A percentile compares a stretch with the other conserved stretches of the same genome.
Conservation (phyloP, 208 protist species). For the Trypanosoma avium region DNA sequence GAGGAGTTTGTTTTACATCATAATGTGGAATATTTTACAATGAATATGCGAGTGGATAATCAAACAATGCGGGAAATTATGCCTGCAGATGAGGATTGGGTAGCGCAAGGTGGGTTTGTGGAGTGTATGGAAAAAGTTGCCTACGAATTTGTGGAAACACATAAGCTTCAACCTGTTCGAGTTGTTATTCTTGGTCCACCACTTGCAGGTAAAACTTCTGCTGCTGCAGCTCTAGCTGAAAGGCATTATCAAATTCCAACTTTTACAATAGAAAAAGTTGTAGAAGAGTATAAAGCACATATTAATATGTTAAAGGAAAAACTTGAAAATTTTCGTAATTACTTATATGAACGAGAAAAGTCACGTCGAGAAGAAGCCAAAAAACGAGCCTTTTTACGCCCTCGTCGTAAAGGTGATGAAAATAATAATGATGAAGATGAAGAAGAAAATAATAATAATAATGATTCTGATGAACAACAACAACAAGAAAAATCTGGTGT, state of each 20-base stretch:
- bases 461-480: constrained; percentile 1
- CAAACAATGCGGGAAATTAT: constrained; percentile 73
- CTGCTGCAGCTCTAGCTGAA: constrained; percentile 46
- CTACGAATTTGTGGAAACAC: constrained; percentile 71
- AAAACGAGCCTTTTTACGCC: constrained; percentile 46
- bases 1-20: constrained; percentile 69
- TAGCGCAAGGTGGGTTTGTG: constrained; percentile 73
- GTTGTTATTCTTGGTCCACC: constrained; percentile 89
- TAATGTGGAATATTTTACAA: constrained; percentile 84
- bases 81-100: constrained; percentile 66
- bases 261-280: constrained; percentile 59
- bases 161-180: constrained; percentile 74
- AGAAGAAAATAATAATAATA: constrained; percentile 15
- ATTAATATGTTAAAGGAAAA: constrained; percentile 34
- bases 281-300: constrained; percentile 63
- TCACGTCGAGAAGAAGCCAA: constrained; percentile 52
- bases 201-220: constrained; percentile 81
- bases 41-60: constrained; percentile 82
- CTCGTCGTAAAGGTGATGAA: constrained; percentile 8
- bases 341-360: constrained; percentile 38
- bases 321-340: constrained; percentile 28
- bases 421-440: constrained; percentile 19
- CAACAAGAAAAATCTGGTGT: neutral
- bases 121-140: constrained; percentile 63
- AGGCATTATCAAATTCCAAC: constrained; percentile 79